A percentile compares a stretch with the other conserved stretches of the same genome.
Conservation (phyloP, 2,329 filamentous ascomycete species). For the Berkeleyomyces rouxiae region DNA sequence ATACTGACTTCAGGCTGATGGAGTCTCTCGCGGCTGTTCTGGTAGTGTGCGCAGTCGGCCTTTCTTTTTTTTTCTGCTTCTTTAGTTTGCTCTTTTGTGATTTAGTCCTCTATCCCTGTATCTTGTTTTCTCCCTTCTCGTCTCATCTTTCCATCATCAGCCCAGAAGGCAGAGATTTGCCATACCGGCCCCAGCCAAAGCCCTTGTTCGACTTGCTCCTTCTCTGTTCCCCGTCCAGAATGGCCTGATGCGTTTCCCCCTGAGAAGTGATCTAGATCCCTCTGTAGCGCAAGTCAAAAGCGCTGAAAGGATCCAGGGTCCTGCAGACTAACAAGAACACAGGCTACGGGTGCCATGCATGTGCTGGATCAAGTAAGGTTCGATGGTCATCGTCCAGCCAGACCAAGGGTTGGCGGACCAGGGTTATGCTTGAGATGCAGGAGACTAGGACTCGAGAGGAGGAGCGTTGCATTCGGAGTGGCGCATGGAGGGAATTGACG, state of each 20-base stretch:
- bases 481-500: not conserved
- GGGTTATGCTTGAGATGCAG: not conserved
- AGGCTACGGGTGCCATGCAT: not conserved
- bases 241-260: not conserved
- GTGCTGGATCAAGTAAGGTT: not conserved
- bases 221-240: not conserved
- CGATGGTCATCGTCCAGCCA: not conserved
- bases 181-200: not conserved
- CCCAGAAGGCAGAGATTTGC: not conserved
- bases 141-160: not conserved
- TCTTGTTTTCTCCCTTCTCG: not conserved
- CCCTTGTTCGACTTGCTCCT: not conserved
- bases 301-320: not conserved
- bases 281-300: not conserved
- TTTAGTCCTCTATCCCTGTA: not conserved
- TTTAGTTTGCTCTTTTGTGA: not conserved
- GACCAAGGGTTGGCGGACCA: not conserved
- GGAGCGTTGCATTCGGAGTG: conserved; percentile 1
- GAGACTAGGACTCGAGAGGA: not conserved
- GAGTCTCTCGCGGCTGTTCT: not conserved
- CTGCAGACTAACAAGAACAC: not conserved
- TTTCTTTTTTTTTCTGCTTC: not conserved
- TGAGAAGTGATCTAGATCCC: not conserved
- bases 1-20: too few relatives aligned
- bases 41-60: not conserved